Percentiles rank a stretch among this genome's conserved stretches.
These are phyloP conservation scores for Pascua guehoae DNA, from an alignment of 1,284 basidiomycete genomes.

Conservation along the genomic window DNA sequence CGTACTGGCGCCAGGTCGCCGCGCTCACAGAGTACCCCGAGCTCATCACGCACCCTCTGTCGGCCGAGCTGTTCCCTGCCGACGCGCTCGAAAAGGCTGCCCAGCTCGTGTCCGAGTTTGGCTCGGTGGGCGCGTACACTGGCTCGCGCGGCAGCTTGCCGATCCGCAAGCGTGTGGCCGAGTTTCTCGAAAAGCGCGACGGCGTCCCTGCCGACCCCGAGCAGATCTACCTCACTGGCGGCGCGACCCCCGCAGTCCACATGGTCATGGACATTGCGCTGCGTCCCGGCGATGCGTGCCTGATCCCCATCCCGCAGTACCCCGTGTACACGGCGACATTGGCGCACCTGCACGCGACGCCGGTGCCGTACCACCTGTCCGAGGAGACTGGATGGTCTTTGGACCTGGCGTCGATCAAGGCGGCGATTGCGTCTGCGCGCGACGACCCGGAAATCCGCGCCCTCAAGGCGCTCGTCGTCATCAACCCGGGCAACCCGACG, in stretches of 20 bases:
- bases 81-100: conserved; percentile 79
- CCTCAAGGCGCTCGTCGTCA: conserved; percentile 78
- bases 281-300: conserved; percentile 19
- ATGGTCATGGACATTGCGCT: conserved; percentile 59
- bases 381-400: conserved; percentile 78
- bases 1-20: conserved; percentile 62
- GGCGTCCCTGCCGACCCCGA: conserved; percentile 73
- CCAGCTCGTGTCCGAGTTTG: conserved; percentile 73
- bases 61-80: conserved; percentile 64
- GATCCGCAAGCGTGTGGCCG: conserved; percentile 78
- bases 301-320: conserved; percentile 92
- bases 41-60: conserved; percentile 67
- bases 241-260: conserved; percentile 85
- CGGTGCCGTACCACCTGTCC: conserved; percentile 80
- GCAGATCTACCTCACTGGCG: conserved; percentile 85
- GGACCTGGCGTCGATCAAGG: conserved; percentile 63
- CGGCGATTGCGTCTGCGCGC: conserved; percentile 62
- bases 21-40: conserved; percentile 84
- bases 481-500: conserved; percentile 92
- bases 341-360: conserved; percentile 69
- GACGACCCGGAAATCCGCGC: conserved; percentile 56
- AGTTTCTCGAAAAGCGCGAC: conserved; percentile 80
- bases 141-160: conserved; percentile 84
- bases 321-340: conserved; percentile 90
- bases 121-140: conserved; percentile 88